A percentile compares a stretch with the other conserved stretches of the same genome.
Evolutionary conservation across 2,329 filamentous ascomycete species (phyloP).

Genomic region (Westerdykella ornata): DNA sequence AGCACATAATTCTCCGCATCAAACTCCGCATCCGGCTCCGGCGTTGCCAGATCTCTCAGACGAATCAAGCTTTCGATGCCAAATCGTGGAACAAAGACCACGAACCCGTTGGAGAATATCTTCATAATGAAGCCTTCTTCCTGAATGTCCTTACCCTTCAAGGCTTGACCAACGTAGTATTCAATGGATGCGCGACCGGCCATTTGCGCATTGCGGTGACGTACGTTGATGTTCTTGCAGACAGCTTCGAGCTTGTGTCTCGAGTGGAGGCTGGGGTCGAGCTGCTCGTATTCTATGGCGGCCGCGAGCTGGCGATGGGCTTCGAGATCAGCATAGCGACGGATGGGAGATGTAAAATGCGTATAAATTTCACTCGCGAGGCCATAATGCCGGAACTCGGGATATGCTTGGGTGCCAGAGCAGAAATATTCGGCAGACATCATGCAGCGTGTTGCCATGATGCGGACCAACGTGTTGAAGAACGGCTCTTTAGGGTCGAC

Average conservation of each 20-base stretch:
- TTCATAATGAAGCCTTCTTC: slow-evolving; percentile 96
- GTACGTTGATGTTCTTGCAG: slow-evolving; percentile 96
- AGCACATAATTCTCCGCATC: slow-evolving; percentile 82
- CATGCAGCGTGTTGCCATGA: slow-evolving; percentile 98
- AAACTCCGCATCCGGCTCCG: slow-evolving; percentile 70
- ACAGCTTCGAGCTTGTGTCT: slow-evolving; percentile 83
- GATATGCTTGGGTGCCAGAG: slow-evolving; percentile 83
- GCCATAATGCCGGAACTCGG: slow-evolving; percentile 95
- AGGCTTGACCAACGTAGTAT: slow-evolving; percentile 95
- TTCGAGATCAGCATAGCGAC: slow-evolving; percentile 93
- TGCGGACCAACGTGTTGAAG: slow-evolving; percentile 96
- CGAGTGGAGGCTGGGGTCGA: slow-evolving; percentile 75
- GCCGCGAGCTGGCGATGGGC: slow-evolving; percentile 92
- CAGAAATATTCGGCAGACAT: slow-evolving; percentile 98
- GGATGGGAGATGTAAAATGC: slow-evolving; percentile 95
- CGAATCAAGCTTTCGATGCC: slow-evolving; percentile 91
- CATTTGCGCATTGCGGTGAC: slow-evolving; percentile 94
- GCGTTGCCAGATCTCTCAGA: slow-evolving; percentile 70
- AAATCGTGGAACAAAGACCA: slow-evolving; percentile 91
- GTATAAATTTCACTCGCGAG: slow-evolving; percentile 96
- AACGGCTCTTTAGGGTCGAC: slow-evolving; percentile 76
- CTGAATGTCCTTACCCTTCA: slow-evolving; percentile 67
- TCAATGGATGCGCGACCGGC: slow-evolving; percentile 90
- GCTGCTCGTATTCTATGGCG: slow-evolving; percentile 83
- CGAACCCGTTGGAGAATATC: slow-evolving; percentile 94